Percentiles rank a stretch among this genome's conserved stretches.
Conservation (phyloP, 2,329 filamentous ascomycete genomes). For the Clarireedia sp. region DNA sequence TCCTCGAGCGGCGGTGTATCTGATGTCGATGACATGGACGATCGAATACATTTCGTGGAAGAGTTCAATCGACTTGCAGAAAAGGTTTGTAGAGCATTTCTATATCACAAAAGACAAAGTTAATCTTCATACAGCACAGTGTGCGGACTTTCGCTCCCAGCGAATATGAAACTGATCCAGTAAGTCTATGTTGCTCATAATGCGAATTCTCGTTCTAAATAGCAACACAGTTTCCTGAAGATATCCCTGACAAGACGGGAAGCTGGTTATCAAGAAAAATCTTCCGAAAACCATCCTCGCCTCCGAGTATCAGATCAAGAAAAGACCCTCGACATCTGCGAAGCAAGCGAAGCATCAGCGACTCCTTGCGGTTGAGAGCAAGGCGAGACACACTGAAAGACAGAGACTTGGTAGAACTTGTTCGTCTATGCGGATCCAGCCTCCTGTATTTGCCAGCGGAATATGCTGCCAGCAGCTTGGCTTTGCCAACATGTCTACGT, state of each 20-base stretch:
- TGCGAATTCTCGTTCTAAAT: neutral
- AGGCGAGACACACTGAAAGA: constrained; percentile 40
- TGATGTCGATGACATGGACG: constrained; percentile 43
- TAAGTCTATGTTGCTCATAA: constrained; percentile 9
- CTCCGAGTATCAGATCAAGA: constrained; percentile 25
- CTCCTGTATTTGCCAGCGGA: constrained; percentile 52
- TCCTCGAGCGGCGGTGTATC: constrained; percentile 42
- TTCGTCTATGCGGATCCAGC: constrained; percentile 56
- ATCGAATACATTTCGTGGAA: constrained; percentile 41
- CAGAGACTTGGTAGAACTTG: constrained; percentile 48
- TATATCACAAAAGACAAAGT: neutral
- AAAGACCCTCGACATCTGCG: constrained; percentile 24
- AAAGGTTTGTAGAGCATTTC: constrained; percentile 36
- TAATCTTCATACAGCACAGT: constrained; percentile 39
- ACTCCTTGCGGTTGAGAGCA: constrained; percentile 41
- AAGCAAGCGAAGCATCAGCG: constrained; percentile 48
- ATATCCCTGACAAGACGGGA: constrained; percentile 21
- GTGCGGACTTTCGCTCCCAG: constrained; percentile 30
- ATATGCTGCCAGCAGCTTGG: constrained; percentile 47
- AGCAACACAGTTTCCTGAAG: constrained; percentile 6
- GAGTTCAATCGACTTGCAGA: constrained; percentile 55
- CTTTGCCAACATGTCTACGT: constrained; percentile 57
- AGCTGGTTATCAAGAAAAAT: constrained; percentile 35
- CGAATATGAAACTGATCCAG: constrained; percentile 17
- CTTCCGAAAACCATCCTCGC: constrained; percentile 31